phyloP scores from a whole-genome alignment of 1,284 basidiomycete species.

The Ceratobasidium theobromae region DNA sequence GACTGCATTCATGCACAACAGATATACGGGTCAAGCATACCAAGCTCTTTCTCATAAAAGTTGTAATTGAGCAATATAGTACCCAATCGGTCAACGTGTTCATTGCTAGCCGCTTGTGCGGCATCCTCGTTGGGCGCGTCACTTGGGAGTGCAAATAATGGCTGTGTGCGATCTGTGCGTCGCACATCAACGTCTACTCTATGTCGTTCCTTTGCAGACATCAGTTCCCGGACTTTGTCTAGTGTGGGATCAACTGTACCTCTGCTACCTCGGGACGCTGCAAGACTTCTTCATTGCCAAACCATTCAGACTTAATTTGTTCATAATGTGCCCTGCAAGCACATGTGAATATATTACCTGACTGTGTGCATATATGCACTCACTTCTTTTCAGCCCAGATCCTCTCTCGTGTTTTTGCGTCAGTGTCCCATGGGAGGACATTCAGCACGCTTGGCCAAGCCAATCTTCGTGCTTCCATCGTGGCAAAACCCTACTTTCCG shows the following conservation, averaged over 20 bases:
- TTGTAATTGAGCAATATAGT: conserved; percentile 91
- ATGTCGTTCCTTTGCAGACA: conserved; percentile 62
- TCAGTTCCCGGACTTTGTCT: not conserved
- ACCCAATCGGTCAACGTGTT: conserved; percentile 78
- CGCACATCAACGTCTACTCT: conserved; percentile 95
- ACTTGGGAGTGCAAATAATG: conserved; percentile 66
- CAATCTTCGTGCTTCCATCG: conserved; percentile 58
- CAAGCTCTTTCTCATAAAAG: conserved; percentile 84
- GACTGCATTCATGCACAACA: not conserved
- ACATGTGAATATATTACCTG: conserved; percentile 26
- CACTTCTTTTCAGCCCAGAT: conserved; percentile 68
- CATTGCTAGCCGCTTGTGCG: conserved; percentile 81
- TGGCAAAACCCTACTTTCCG: conserved; percentile 53
- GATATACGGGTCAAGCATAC: conserved; percentile 54
- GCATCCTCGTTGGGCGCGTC: conserved; percentile 60
- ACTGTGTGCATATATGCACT: conserved; percentile 36
- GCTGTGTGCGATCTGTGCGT: conserved; percentile 91
- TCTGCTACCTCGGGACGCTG: conserved; percentile 76
- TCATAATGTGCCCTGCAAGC: conserved; percentile 63
- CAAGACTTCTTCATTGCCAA: conserved; percentile 75
- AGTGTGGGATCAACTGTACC: conserved; percentile 44
- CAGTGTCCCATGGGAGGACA: conserved; percentile 76
- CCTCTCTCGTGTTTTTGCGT: conserved; percentile 54
- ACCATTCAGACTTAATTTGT: conserved; percentile 75
- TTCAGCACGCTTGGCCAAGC: conserved; percentile 92